Evolutionary conservation across 257 asterid genomes (phyloP).

Genomic region (Leptodermis oblonga): DNA sequence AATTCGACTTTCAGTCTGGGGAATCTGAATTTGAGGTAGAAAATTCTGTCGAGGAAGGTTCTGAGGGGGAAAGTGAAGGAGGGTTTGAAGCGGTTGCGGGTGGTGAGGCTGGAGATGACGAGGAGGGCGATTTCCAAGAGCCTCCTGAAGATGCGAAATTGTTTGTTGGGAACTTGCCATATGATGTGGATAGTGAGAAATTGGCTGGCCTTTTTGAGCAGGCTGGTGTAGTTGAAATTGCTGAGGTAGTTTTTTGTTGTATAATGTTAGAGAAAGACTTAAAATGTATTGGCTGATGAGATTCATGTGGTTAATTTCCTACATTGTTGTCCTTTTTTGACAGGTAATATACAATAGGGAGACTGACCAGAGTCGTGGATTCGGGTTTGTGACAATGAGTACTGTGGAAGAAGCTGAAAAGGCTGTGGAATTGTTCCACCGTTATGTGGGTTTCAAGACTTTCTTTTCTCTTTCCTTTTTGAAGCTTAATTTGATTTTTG

Average conservation of each 20-base stretch:
- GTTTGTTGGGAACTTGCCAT: slow-evolving; percentile 87
- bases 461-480: neutral
- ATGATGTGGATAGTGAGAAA: slow-evolving; percentile 54
- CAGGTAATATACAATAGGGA: slow-evolving; percentile 79
- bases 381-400: slow-evolving; percentile 92
- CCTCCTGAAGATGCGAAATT: slow-evolving; percentile 78
- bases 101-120: slow-evolving; percentile 10
- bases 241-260: slow-evolving; percentile 55
- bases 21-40: slow-evolving; percentile 25
- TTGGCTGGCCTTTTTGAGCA: slow-evolving; percentile 66
- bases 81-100: slow-evolving; percentile 16
- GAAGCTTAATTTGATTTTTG: neutral
- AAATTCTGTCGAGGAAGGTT: slow-evolving; percentile 18
- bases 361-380: slow-evolving; percentile 80
- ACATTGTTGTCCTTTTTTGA: slow-evolving; percentile 11
- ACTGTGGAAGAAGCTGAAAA: slow-evolving; percentile 84
- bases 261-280: neutral
- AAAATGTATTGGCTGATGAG: neutral
- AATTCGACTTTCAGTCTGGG: slow-evolving; percentile 27
- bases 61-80: slow-evolving; percentile 24
- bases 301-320: slow-evolving; percentile 3
- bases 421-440: slow-evolving; percentile 73
- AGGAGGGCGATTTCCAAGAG: slow-evolving; percentile 34
- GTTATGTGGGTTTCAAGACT: slow-evolving; percentile 55
- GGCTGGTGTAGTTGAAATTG: slow-evolving; percentile 89